Conservation (phyloP, 2,329 filamentous ascomycete species). For the Sarocladiaceae sp. region DNA sequence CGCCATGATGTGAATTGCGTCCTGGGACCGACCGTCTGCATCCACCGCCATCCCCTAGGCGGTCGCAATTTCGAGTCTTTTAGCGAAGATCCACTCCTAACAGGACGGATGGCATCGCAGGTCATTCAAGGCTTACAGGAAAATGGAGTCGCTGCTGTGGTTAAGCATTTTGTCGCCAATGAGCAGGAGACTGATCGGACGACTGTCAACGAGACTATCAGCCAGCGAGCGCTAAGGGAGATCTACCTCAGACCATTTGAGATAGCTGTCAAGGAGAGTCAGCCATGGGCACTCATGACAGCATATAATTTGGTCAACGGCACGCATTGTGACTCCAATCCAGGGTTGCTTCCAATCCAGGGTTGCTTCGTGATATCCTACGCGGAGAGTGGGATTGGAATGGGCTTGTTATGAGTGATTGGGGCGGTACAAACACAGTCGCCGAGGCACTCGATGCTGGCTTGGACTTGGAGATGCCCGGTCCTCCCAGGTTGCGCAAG, state of each 20-base stretch:
- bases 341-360: constrained; percentile 8
- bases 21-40: too few species aligned
- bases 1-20: too few species aligned
- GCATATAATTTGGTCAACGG: constrained; percentile 36
- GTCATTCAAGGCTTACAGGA: constrained; percentile 25
- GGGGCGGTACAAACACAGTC: not conserved
- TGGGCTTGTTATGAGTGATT: constrained; percentile 14
- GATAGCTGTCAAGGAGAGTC: constrained; percentile 28
- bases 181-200: constrained; percentile 29
- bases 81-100: too few species aligned
- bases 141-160: constrained; percentile 11
- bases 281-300: constrained; percentile 32
- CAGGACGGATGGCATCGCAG: too few species aligned
- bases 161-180: constrained; percentile 14
- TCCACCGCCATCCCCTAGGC: too few species aligned
- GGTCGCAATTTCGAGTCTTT: too few species aligned
- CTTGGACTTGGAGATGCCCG: constrained; percentile 1
- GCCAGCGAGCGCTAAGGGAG: constrained; percentile 32
- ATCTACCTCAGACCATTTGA: constrained; percentile 33
- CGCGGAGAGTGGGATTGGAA: constrained; percentile 13
- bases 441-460: not conserved
- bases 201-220: constrained; percentile 27
- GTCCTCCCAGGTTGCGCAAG: too few species aligned
- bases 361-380: too few species aligned
- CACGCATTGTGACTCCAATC: constrained; percentile 22